A percentile compares a stretch with the other conserved stretches of the same genome.
Evolutionary conservation across 1,284 basidiomycete genomes (phyloP).

Genomic region (Fistulinella cinereoalba): DNA sequence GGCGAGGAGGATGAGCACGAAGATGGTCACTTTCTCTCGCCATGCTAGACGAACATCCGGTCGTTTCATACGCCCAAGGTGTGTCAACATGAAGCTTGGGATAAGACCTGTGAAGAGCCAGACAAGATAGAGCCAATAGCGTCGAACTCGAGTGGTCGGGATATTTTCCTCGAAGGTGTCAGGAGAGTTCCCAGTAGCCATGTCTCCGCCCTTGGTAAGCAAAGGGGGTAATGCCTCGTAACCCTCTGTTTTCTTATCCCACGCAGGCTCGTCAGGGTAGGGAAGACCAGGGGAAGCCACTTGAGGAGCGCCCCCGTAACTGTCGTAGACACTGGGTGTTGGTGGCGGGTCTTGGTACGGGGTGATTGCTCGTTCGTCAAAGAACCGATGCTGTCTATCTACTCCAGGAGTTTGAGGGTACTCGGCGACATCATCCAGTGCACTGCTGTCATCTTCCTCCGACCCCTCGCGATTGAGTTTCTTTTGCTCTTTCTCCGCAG

Average conservation of each 20-base stretch:
- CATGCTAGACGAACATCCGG: slow-evolving; percentile 94
- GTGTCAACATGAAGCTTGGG: slow-evolving; percentile 66
- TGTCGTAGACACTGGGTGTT: slow-evolving; percentile 49
- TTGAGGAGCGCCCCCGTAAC: slow-evolving; percentile 47
- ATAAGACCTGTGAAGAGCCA: slow-evolving; percentile 84
- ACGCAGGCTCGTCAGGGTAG: slow-evolving; percentile 41
- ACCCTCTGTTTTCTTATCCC: slow-evolving; percentile 48
- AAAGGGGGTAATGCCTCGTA: slow-evolving; percentile 31
- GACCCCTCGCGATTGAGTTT: slow-evolving; percentile 43
- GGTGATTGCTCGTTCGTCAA: slow-evolving; percentile 32
- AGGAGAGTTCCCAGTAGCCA: slow-evolving; percentile 57
- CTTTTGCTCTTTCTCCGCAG: slow-evolving; percentile 64
- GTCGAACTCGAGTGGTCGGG: slow-evolving; percentile 71
- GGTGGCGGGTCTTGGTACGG: slow-evolving; percentile 31
- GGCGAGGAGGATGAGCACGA: slow-evolving; percentile 79
- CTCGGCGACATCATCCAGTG: slow-evolving; percentile 59
- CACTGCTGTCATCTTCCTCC: slow-evolving; percentile 54
- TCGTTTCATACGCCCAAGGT: slow-evolving; percentile 90
- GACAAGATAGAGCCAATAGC: slow-evolving; percentile 68
- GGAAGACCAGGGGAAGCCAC: slow-evolving; percentile 28
- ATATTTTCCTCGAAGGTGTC: slow-evolving; percentile 77
- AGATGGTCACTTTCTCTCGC: slow-evolving; percentile 95
- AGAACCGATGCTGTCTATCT: slow-evolving; percentile 36
- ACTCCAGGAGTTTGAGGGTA: slow-evolving; percentile 48
- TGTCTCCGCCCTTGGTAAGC: slow-evolving; percentile 45